Evolutionary conservation across 177 flowering plant genomes (phyloP), one percentile per base, ranked within the genome.

Genomic region (Tripterygium wilfordii): DNA sequence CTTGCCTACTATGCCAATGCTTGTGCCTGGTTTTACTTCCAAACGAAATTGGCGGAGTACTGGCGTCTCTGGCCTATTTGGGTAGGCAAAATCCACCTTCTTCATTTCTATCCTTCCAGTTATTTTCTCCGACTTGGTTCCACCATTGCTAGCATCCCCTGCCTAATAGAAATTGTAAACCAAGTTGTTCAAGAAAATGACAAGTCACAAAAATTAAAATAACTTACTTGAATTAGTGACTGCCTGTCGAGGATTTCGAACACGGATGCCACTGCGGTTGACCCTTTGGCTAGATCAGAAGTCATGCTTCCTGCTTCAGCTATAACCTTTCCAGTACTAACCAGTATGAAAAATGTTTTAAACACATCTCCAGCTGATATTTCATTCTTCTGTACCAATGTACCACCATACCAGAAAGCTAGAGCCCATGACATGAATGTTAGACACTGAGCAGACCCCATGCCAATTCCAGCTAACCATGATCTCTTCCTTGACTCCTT

Each of bases 271-370:
- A 83, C 67, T 1, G 90, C 80, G 0, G 70, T 59, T 0, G 89
- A 64, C 5, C 95, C 88, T 53, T 70, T 83, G 13, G 84, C 83
- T 16, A 85, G 60, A 41, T 83, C 90, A 5, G 89, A 66, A 0
- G 90, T 85, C 90, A 78, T 83, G 64, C 85, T 85, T 16, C 95
- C 95, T 5, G 95, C 84, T 1, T 83, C 88, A 2, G 90, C 95
- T 31, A 85, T 80, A 19, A 85, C 85, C 40, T 67, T 78, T 0
- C 95, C 88, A 1, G 85, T 85, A 36, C 82, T 77, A 1, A 85
- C 82, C 62, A 83, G 43, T 24, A 85, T 65, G 57, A 80, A 76
- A 64, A 83, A 83, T 4, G 85, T 83, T 68, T 77, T 71, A 53
- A 85, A 85, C 13, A 85, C 79, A 31, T 66, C 77, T 17, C 77